Conservation (phyloP, 306 rosid species). For the Calophaca sinica region DNA sequence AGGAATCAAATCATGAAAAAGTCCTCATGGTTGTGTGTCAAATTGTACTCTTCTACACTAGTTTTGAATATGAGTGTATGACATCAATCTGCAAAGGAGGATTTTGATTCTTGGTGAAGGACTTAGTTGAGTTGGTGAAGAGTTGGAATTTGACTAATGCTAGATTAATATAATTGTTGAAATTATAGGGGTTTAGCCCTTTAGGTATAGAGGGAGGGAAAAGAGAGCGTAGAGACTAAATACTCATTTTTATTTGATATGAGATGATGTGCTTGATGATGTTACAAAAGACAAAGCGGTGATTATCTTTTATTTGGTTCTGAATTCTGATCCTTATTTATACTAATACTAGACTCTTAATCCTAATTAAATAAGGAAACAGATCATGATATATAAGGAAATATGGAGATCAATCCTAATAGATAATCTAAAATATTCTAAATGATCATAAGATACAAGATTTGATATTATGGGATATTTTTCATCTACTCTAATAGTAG, state of each 20-base stretch:
- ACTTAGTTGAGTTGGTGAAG: neutral
- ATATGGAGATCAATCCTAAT: neutral
- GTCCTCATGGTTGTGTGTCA: too few relatives aligned
- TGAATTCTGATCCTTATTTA: neutral
- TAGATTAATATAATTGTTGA: neutral
- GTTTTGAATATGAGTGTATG: neutral
- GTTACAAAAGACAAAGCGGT: neutral
- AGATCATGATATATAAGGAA: neutral
- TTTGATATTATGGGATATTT: neutral
- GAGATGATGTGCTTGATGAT: neutral
- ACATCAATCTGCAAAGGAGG: neutral
- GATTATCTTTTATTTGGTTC: too few relatives aligned
- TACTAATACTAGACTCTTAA: neutral
- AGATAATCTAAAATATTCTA: slow-evolving; percentile 1
- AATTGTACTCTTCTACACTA: too few relatives aligned
- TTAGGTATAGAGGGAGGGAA: neutral
- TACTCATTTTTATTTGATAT: neutral
- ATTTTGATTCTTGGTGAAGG: slow-evolving; percentile 25
- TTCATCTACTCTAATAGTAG: neutral
- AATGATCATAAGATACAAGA: neutral
- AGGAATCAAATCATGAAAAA: neutral
- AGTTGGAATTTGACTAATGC: slow-evolving; percentile 18
- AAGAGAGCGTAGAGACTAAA: too few relatives aligned
- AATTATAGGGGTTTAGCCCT: neutral
- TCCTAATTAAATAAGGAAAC: neutral